Percentiles rank a stretch among this genome's conserved stretches.
Conservation (phyloP, 2,329 filamentous ascomycete species). For the Leptographium lundbergii region DNA sequence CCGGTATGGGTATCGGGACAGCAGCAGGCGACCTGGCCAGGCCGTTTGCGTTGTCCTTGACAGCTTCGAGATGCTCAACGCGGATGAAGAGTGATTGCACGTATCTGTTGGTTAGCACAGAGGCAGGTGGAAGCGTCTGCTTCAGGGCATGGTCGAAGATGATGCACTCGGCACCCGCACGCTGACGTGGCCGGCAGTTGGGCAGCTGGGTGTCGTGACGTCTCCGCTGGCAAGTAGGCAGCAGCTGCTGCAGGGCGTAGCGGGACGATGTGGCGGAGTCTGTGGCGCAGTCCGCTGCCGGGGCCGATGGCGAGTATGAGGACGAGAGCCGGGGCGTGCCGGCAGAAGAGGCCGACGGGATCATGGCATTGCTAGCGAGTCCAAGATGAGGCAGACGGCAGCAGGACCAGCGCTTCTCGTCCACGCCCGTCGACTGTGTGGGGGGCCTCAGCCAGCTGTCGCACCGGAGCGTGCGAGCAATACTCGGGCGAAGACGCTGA, state of each 20-base stretch:
- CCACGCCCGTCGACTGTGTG: too few relatives aligned
- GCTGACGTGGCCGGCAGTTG: slow-evolving; percentile 7
- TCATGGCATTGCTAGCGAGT: background rate
- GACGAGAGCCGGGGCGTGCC: background rate
- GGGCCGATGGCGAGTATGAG: background rate
- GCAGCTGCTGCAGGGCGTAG: slow-evolving; percentile 7
- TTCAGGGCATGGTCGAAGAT: slow-evolving; percentile 11
- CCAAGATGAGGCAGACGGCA: background rate
- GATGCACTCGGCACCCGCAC: slow-evolving; percentile 7
- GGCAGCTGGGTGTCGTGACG: slow-evolving; percentile 12
- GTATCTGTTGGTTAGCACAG: background rate
- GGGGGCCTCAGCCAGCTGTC: background rate
- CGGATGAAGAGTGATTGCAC: slow-evolving; percentile 10
- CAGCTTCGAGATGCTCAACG: slow-evolving; percentile 9
- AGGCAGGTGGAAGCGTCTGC: slow-evolving; percentile 7
- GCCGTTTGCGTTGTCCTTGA: background rate
- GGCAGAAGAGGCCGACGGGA: background rate
- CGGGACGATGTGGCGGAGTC: background rate
- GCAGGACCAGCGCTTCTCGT: background rate
- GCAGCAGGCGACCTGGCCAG: background rate
- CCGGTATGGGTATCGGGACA: background rate
- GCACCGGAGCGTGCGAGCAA: background rate
- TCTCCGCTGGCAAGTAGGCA: slow-evolving; percentile 11
- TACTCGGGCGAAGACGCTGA: background rate
- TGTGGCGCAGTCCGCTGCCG: background rate